phyloP scores from a whole-genome alignment of 2,329 filamentous ascomycete genomes.

The Penicillium corylophilum region DNA sequence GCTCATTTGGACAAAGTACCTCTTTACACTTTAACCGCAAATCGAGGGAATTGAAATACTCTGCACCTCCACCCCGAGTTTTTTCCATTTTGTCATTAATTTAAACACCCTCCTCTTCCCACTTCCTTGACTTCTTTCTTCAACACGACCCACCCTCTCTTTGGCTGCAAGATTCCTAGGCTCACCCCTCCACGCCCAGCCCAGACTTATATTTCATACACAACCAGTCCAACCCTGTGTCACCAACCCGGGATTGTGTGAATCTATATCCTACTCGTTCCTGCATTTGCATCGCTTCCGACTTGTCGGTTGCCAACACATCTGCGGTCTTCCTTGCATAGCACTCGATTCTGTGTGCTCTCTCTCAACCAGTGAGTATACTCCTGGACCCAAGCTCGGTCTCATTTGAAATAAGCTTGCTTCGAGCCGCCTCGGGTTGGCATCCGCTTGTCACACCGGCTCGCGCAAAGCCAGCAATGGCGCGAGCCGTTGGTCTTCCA shows the following conservation, averaged over 20 bases:
- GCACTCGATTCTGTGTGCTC: not conserved
- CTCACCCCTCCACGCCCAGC: constrained; percentile 1
- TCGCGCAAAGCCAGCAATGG: constrained; percentile 4
- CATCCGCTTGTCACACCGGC: constrained; percentile 11
- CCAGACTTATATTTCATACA: constrained; percentile 16
- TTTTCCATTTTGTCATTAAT: constrained; percentile 4
- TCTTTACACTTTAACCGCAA: not conserved
- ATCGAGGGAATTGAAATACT: constrained; percentile 17
- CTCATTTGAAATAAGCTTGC: constrained; percentile 22
- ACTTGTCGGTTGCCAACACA: constrained; percentile 16
- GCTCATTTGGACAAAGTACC: not conserved
- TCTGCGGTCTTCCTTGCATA: constrained; percentile 18
- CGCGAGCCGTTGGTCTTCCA: constrained; percentile 9
- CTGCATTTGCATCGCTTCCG: constrained; percentile 12
- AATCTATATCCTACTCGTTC: constrained; percentile 12
- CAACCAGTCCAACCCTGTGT: constrained; percentile 19
- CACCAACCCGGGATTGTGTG: constrained; percentile 9
- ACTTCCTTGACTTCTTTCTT: constrained; percentile 5
- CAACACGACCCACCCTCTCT: constrained; percentile 7
- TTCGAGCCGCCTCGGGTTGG: constrained; percentile 8
- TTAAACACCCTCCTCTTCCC: constrained; percentile 5
- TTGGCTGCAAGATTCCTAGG: constrained; percentile 1
- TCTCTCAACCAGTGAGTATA: constrained; percentile 15
- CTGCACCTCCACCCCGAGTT: constrained; percentile 4
- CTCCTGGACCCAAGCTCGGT: constrained; percentile 1